These are phyloP conservation scores for Verruconis gallopava DNA, from an alignment of 2,329 filamentous ascomycete genomes.

Conservation along the genomic window DNA sequence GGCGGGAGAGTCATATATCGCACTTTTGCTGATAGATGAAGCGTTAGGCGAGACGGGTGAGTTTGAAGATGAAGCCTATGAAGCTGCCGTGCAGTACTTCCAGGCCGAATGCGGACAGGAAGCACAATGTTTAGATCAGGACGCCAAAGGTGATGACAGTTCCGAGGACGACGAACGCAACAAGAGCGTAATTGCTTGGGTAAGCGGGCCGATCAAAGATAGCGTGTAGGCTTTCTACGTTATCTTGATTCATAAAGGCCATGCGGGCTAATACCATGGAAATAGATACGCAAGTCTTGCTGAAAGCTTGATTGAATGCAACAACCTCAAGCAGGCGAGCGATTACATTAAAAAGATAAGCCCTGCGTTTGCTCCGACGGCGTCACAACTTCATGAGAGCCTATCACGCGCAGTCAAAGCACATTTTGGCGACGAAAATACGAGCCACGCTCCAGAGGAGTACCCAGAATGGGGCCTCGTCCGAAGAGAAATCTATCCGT, in stretches of 20 bases:
- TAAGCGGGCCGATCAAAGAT: background rate
- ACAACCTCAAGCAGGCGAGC: background rate
- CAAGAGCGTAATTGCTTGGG: conserved; percentile 1
- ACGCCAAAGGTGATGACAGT: background rate
- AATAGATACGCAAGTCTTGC: conserved; percentile 6
- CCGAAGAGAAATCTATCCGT: conserved; percentile 50
- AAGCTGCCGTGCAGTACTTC: conserved; percentile 24
- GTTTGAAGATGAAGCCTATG: conserved; percentile 57
- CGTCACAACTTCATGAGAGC: too few species aligned
- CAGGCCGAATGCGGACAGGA: too few species aligned
- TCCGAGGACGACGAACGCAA: background rate
- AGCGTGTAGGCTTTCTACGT: conserved; percentile 8
- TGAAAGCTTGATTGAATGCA: background rate
- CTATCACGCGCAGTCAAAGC: too few species aligned
- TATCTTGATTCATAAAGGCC: too few species aligned
- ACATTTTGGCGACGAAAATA: too few species aligned
- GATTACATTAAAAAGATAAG: too few species aligned
- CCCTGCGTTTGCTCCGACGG: too few species aligned
- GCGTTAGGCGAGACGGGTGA: conserved; percentile 67
- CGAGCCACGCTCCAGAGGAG: too few species aligned
- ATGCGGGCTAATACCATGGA: too few species aligned
- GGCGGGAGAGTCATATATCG: conserved; percentile 78
- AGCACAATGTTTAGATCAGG: too few species aligned
- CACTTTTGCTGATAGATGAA: conserved; percentile 76
- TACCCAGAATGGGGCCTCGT: conserved; percentile 60